These are phyloP conservation scores for Persicaria maculosa DNA, from an alignment of 148 eudicot genomes.

Conservation along the genomic window DNA sequence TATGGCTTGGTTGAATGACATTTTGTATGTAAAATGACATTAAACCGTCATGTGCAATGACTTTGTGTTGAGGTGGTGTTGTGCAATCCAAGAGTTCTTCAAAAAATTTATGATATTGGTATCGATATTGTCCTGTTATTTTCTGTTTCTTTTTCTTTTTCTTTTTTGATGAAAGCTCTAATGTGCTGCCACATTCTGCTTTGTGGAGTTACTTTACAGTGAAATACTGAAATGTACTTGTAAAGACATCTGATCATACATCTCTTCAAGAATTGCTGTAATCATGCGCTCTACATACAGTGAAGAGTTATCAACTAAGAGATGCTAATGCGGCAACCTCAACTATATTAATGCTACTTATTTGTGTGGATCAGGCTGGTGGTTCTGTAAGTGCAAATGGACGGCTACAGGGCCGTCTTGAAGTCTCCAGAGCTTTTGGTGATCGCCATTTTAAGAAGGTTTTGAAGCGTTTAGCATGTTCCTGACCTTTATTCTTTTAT, in stretches of 20 bases:
- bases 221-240: no score
- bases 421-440: conserved; percentile 91
- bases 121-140: no score
- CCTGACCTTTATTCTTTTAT: background rate
- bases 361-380: conserved; percentile 50
- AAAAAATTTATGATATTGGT: no score
- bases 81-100: no score
- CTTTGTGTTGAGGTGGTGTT: no score
- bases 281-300: background rate
- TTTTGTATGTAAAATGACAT: no score
- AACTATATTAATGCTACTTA: background rate
- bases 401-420: conserved; percentile 80
- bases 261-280: background rate
- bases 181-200: background rate
- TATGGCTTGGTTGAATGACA: no score
- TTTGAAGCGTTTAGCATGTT: conserved; percentile 8
- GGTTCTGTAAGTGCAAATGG: conserved; percentile 77
- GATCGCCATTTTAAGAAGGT: conserved; percentile 92
- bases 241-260: background rate
- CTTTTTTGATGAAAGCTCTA: background rate
- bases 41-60: no score
- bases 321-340: background rate
- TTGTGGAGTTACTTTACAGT: no score
- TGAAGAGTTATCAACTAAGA: background rate
- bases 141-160: no score